Percentiles rank a stretch among this genome's conserved stretches.
These are phyloP conservation scores for Suhomyces taliae DNA, from an alignment of 1,139 yeast genomes.

Conservation along the genomic window DNA sequence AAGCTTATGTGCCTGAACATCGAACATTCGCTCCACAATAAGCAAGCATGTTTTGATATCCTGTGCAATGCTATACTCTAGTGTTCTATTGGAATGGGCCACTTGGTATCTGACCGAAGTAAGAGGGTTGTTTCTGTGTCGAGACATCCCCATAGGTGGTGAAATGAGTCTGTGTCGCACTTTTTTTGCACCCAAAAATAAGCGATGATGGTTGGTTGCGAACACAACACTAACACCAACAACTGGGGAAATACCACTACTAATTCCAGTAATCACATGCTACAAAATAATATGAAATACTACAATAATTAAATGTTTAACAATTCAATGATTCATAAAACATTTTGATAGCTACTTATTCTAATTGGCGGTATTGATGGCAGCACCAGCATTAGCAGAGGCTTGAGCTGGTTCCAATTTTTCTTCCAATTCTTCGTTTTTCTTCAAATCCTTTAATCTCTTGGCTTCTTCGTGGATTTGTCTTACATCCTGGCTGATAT, in stretches of 20 bases:
- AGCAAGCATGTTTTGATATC: slow-evolving; percentile 1
- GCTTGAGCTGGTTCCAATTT: slow-evolving; percentile 7
- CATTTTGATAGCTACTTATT: neutral
- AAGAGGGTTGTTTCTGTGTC: neutral
- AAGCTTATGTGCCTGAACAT: neutral
- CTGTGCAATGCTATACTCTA: neutral
- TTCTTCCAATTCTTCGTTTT: slow-evolving; percentile 20
- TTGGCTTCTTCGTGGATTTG: slow-evolving; percentile 74
- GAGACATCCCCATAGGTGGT: neutral
- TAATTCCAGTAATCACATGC: too few species aligned
- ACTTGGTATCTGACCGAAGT: neutral
- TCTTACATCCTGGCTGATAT: slow-evolving; percentile 53
- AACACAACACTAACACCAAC: too few species aligned
- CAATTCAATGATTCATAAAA: too few species aligned
- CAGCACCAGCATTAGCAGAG: slow-evolving; percentile 9
- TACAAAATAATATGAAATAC: too few species aligned
- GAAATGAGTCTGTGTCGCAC: neutral
- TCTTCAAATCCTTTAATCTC: slow-evolving; percentile 63
- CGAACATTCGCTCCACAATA: slow-evolving; percentile 4
- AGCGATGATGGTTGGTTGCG: too few species aligned
- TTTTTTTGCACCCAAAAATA: neutral
- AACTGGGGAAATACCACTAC: too few species aligned
- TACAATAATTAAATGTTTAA: too few species aligned
- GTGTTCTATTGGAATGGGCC: neutral
- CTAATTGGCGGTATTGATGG: slow-evolving; percentile 7